Evolutionary conservation across 169 alveolate species (phyloP).

Genomic region (Ichthyophthirius multifiliis): DNA sequence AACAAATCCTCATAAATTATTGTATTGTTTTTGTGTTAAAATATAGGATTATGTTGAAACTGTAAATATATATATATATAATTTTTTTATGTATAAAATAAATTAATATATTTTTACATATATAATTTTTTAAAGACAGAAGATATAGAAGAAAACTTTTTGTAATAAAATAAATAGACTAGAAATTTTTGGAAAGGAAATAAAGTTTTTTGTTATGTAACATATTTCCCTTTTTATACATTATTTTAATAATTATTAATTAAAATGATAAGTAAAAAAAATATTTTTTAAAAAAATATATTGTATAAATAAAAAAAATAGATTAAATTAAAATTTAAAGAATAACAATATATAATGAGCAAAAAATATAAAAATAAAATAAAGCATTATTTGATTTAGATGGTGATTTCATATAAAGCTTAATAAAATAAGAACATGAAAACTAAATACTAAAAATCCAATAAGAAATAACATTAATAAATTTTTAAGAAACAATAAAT

Average conservation of each 20-base stretch:
- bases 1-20: neutral
- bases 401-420: neutral
- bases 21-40: neutral
- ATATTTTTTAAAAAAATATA: neutral
- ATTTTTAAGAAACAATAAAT: neutral
- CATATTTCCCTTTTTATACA: neutral
- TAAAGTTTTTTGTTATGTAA: neutral
- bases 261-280: neutral
- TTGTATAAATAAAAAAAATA: neutral
- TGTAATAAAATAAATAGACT: neutral
- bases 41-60: neutral
- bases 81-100: too few relatives aligned
- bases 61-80: neutral
- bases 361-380: neutral
- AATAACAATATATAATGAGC: neutral
- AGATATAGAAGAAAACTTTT: neutral
- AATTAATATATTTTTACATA: too few relatives aligned
- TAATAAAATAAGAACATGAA: neutral
- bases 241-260: neutral
- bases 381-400: neutral
- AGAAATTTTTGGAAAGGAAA: conserved; percentile 6
- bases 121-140: neutral
- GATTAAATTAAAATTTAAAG: conserved; percentile 7
- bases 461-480: neutral
- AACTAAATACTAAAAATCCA: neutral